Conservation (phyloP, 306 rosid genomes). For the Medicago truncatula region MtrunA17r5.0-ANR NC_053048.1:36227501-36228000, state of each 20-base stretch:
- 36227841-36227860: conserved; percentile 35
- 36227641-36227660: conserved; percentile 10
- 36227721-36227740: conserved; percentile 96
- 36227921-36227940: conserved; percentile 86
- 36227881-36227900: conserved; percentile 96
- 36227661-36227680: conserved; percentile 2
- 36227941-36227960: conserved; percentile 15
- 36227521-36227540: conserved; percentile 36
- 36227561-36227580: conserved; percentile 87
- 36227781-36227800: conserved; percentile 27
- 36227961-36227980: neutral
- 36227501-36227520: conserved; percentile 26
- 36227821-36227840: conserved; percentile 6
- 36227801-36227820: conserved; percentile 14
- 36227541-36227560: conserved; percentile 77
- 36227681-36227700: conserved; percentile 66
- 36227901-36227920: conserved; percentile 82
- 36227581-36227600: conserved; percentile 98
- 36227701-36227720: conserved; percentile 85
- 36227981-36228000: conserved; percentile 14
- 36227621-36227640: conserved; percentile 1
- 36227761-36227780: conserved; percentile 93
- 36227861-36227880: conserved; percentile 76
- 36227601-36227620: conserved; percentile 22
- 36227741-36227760: conserved; percentile 93